Evolutionary conservation across 345 rosid genomes (phyloP), one percentile per base, ranked within the genome.

Genomic region (Salix koriyanagi): DNA sequence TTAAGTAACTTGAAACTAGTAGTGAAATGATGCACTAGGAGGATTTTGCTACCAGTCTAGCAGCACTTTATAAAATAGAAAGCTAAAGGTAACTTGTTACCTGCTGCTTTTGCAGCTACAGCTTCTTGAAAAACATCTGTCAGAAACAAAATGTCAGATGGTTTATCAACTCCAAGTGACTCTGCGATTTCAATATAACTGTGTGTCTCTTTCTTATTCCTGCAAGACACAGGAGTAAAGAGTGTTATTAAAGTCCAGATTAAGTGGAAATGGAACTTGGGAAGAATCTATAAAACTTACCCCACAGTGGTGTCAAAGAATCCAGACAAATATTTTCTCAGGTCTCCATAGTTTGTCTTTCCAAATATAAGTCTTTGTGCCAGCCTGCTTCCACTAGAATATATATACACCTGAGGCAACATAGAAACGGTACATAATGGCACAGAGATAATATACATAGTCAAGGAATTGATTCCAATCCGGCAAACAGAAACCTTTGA

Each of bases 331-430:
- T 88, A 93, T 84, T 89, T 89, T 81, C 98, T 89, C 71, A 93
- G 80, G 86, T 96, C 95, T 13, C 99, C 99, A 80, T 82, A 81
- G 70, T 86, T 86, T 70, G 99, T 88, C 74, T 96, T 88, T 37
- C 99, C 97, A 76, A 96, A 93, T 74, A 96, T 54, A 62, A 92
- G 97, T 83, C 97, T 89, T 73, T 93, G 99, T 9, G 98, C 92
- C 88, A 96, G 86, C 79, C 99, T 86, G 86, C 99, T 93, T 60
- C 99, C 98, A 61, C 97, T 96, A 44, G 97, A 96, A 87, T 95
- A 95, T 81, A 95, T 93, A 85, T 93, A 95, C 36, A 93, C 93
- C 99, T 93, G 87, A 66, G 56, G 39, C 75, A 52, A 42, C 25
- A 74, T 28, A 67, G 32, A 62, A 73, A 41, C 18, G 32, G 19